Percentiles rank a stretch among this genome's conserved stretches.
These are phyloP conservation scores for Candida koratica DNA, from an alignment of 805 yeast genomes.

Conservation along the genomic window DNA sequence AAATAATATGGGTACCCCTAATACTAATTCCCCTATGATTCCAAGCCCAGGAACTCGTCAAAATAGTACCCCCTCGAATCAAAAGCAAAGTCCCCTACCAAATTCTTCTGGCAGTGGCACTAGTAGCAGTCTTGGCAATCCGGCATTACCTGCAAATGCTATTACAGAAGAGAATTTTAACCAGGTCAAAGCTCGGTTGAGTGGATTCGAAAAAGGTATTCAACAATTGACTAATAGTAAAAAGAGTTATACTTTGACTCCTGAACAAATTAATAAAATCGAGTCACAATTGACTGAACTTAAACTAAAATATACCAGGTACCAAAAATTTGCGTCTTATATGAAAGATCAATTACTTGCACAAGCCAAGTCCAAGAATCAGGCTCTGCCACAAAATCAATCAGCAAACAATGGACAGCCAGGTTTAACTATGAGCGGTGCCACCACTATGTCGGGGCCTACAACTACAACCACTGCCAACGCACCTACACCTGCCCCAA, in stretches of 20 bases:
- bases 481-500: slow-evolving; percentile 10
- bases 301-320: slow-evolving; percentile 45
- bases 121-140: slow-evolving; percentile 8
- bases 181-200: slow-evolving; percentile 44
- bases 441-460: slow-evolving; percentile 6
- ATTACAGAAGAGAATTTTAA: slow-evolving; percentile 39
- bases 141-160: slow-evolving; percentile 17
- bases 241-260: slow-evolving; percentile 39
- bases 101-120: slow-evolving; percentile 4
- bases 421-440: slow-evolving; percentile 9
- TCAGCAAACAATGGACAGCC: neutral
- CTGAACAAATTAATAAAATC: slow-evolving; percentile 43
- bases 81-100: slow-evolving; percentile 3
- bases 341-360: slow-evolving; percentile 41
- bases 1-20: slow-evolving; percentile 2
- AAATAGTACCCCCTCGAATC: slow-evolving; percentile 4
- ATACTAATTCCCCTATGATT: slow-evolving; percentile 6
- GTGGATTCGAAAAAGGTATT: slow-evolving; percentile 47
- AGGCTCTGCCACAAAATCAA: slow-evolving; percentile 8
- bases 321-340: slow-evolving; percentile 47
- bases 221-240: slow-evolving; percentile 49
- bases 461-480: slow-evolving; percentile 10
- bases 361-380: slow-evolving; percentile 19
- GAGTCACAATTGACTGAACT: slow-evolving; percentile 48
- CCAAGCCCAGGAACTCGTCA: slow-evolving; percentile 1